phyloP scores from a whole-genome alignment of 2,329 filamentous ascomycete genomes.

The Neofusicoccum sp. region DNA sequence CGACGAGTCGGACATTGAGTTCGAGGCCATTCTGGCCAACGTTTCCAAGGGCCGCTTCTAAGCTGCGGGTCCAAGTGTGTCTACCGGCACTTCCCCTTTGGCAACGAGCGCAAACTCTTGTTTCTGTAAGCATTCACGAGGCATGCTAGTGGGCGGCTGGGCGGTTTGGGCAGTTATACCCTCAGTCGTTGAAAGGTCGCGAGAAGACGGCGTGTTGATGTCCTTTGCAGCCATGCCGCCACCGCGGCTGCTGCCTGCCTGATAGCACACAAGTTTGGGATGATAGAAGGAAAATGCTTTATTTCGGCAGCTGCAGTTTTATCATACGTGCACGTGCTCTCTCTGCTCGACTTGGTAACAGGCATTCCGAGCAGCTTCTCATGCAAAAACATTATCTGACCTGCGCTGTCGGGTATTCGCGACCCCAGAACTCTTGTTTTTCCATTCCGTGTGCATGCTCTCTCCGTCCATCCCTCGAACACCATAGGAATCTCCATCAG shows the following conservation, averaged over 20 bases:
- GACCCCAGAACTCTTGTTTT: no score
- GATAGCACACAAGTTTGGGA: constrained; percentile 18
- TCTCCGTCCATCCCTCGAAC: no score
- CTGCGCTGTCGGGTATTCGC: no score
- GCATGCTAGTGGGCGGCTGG: constrained; percentile 19
- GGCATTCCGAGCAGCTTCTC: no score
- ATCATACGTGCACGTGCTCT: constrained; percentile 21
- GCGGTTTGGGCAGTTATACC: constrained; percentile 14
- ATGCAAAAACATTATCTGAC: no score
- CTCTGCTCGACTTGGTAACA: constrained; percentile 15
- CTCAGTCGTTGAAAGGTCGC: constrained; percentile 13
- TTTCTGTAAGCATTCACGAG: constrained; percentile 16
- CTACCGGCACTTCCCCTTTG: background rate
- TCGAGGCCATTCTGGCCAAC: constrained; percentile 64
- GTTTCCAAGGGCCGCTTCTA: constrained; percentile 54
- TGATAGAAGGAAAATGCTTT: constrained; percentile 21
- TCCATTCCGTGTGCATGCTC: no score
- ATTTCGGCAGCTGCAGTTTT: background rate
- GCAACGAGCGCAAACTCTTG: constrained; percentile 1
- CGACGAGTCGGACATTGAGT: constrained; percentile 80
- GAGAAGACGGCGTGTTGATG: constrained; percentile 8
- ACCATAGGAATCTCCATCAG: background rate
- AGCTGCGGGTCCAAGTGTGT: constrained; percentile 24
- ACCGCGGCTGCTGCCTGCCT: constrained; percentile 14
- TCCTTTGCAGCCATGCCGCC: constrained; percentile 11